Conservation (phyloP, 768 basidiomycete species). For the Hericium erinaceus region DNA sequence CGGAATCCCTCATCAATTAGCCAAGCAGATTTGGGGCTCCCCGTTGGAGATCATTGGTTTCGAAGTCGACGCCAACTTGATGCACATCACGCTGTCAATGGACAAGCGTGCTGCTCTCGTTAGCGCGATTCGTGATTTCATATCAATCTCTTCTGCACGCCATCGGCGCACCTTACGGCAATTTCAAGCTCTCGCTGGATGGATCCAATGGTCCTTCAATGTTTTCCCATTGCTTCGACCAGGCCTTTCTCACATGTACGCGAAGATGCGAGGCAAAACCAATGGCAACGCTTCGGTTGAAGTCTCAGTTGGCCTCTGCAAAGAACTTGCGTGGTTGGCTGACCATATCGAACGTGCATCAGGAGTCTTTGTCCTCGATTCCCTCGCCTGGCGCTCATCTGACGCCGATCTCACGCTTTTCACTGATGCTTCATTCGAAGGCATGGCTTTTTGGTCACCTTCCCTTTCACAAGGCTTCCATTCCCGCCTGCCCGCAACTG, state of each 20-base stretch:
- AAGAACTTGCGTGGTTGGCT: constrained; percentile 26
- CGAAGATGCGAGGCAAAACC: constrained; percentile 22
- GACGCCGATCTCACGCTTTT: constrained; percentile 11
- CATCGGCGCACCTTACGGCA: neutral
- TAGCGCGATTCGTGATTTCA: neutral
- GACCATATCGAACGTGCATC: constrained; percentile 9
- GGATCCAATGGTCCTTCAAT: constrained; percentile 19
- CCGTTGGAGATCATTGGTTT: constrained; percentile 19
- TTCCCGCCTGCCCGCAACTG: neutral
- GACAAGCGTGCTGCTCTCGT: neutral
- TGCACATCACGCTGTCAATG: constrained; percentile 27
- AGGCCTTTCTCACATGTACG: constrained; percentile 20
- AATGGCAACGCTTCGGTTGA: constrained; percentile 11
- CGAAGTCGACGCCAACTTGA: constrained; percentile 25
- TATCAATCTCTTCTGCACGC: neutral
- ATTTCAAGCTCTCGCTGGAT: neutral
- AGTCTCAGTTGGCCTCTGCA: constrained; percentile 20
- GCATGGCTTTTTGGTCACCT: constrained; percentile 16
- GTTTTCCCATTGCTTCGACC: constrained; percentile 25
- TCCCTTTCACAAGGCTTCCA: neutral
- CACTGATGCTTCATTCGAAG: constrained; percentile 16
- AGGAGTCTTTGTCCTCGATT: constrained; percentile 6
- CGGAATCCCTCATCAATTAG: constrained; percentile 27
- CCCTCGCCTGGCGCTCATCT: constrained; percentile 6
- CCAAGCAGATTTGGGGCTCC: constrained; percentile 30